phyloP scores from a whole-genome alignment of 768 basidiomycete genomes.

The Kwoniella bestiolae region DNA sequence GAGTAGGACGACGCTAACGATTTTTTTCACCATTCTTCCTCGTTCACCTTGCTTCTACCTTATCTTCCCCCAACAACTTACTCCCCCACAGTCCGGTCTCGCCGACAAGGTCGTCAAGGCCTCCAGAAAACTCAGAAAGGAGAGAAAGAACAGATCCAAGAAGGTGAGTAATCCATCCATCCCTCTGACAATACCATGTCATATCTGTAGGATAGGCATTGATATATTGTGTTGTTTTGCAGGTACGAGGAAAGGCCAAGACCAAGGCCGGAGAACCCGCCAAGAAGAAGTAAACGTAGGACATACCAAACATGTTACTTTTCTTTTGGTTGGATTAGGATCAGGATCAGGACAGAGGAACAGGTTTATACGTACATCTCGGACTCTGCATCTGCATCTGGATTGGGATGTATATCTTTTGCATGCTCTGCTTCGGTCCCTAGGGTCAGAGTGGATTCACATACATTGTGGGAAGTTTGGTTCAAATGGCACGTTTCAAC shows the following conservation, averaged over 20 bases:
- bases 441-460: too few relatives aligned
- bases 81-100: slow-evolving; percentile 57
- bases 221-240: background rate
- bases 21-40: background rate
- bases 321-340: background rate
- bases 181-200: background rate
- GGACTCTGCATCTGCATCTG: too few relatives aligned
- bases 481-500: too few relatives aligned
- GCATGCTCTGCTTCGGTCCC: background rate
- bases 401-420: slow-evolving; percentile 6
- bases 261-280: slow-evolving; percentile 69
- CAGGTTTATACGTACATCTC: background rate
- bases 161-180: slow-evolving; percentile 67
- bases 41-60: background rate
- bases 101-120: slow-evolving; percentile 81
- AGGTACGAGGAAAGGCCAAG: slow-evolving; percentile 97
- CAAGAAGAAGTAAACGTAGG: slow-evolving; percentile 57
- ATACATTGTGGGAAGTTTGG: too few relatives aligned
- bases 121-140: slow-evolving; percentile 97
- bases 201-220: background rate
- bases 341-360: background rate
- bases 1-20: slow-evolving; percentile 15
- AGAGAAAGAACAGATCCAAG: slow-evolving; percentile 99
- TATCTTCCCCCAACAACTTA: background rate
- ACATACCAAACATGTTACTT: slow-evolving; percentile 5